Conservation (phyloP, 192 early-diverging fungal species). For the Endogone sp. region DNA sequence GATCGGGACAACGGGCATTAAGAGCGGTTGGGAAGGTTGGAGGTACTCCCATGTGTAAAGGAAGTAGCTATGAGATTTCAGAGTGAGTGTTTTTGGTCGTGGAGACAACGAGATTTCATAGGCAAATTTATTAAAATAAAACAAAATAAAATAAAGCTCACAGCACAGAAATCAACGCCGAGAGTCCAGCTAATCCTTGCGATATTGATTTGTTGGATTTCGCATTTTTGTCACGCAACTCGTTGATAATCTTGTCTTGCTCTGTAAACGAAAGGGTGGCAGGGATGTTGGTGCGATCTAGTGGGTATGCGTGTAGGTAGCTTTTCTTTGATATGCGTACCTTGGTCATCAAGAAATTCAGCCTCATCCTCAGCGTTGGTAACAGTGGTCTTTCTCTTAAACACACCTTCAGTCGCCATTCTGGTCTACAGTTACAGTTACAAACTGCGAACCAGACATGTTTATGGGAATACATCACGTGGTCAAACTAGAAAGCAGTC, state of each 20-base stretch:
- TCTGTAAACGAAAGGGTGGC: neutral
- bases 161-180: neutral
- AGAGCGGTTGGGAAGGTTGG: neutral
- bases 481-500: neutral
- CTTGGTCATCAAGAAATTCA: neutral
- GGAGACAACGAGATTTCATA: neutral
- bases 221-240: neutral
- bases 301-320: neutral
- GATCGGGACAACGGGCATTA: neutral
- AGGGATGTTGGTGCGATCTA: neutral
- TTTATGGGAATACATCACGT: too few relatives aligned
- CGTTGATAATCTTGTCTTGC: neutral
- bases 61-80: neutral
- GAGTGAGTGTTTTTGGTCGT: too few relatives aligned
- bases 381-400: neutral
- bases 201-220: neutral
- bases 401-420: neutral
- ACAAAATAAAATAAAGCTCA: neutral
- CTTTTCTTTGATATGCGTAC: neutral
- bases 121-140: neutral
- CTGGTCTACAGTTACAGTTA: neutral
- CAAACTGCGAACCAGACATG: too few relatives aligned
- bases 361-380: slow-evolving; percentile 1
- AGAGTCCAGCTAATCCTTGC: neutral
- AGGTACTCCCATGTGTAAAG: slow-evolving; percentile 1